Evolutionary conservation across 2,329 filamentous ascomycete genomes (phyloP).

Genomic region (Exophiala xenobiotica): DNA sequence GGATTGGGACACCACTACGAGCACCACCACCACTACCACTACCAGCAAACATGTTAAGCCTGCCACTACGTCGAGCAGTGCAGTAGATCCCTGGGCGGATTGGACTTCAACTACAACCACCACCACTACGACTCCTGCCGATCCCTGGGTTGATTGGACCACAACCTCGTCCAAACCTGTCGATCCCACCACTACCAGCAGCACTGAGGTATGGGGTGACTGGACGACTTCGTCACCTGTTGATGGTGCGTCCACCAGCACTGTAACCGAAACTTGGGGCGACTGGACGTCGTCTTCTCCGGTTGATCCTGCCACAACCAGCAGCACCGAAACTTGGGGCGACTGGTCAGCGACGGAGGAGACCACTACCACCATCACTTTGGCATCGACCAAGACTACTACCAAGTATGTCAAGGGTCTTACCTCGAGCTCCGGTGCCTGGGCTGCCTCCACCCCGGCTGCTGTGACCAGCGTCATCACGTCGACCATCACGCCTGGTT

Average conservation of each 20-base stretch:
- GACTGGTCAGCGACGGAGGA: constrained; percentile 58
- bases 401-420: constrained; percentile 69
- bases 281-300: constrained; percentile 29
- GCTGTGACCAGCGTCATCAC: constrained; percentile 14
- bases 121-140: constrained; percentile 58
- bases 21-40: constrained; percentile 61
- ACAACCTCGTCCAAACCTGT: constrained; percentile 64
- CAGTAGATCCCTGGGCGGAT: constrained; percentile 66
- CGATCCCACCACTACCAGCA: constrained; percentile 41
- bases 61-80: constrained; percentile 42
- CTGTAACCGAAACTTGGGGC: constrained; percentile 36
- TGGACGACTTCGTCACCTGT: constrained; percentile 14
- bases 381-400: constrained; percentile 65
- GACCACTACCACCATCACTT: constrained; percentile 59
- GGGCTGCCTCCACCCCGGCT: constrained; percentile 15
- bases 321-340: constrained; percentile 54
- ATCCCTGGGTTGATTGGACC: constrained; percentile 64
- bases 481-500: constrained; percentile 14
- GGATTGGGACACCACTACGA: constrained; percentile 59
- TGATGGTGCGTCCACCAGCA: constrained; percentile 10
- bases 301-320: constrained; percentile 29
- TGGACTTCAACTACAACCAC: constrained; percentile 28
- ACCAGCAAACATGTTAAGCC: constrained; percentile 43
- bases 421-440: constrained; percentile 55
- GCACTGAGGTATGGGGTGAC: constrained; percentile 16